phyloP scores from a whole-genome alignment of 768 basidiomycete species.

The Myochromella boudieri region DNA sequence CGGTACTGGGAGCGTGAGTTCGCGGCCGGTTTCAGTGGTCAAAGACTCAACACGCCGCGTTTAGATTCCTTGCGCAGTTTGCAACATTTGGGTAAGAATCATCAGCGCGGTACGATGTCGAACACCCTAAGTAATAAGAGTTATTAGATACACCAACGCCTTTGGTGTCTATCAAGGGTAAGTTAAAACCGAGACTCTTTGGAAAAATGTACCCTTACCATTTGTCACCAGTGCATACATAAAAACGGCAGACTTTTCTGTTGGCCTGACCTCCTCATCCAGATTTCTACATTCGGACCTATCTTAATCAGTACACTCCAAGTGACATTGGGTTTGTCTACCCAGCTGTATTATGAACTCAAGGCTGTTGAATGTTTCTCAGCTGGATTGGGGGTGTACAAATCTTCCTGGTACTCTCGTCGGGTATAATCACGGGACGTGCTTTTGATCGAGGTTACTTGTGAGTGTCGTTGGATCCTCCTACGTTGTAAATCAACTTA shows the following conservation, averaged over 20 bases:
- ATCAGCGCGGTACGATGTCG: neutral
- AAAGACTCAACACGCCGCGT: neutral
- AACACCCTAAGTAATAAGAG: neutral
- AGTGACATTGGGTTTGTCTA: constrained; percentile 21
- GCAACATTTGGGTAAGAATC: constrained; percentile 22
- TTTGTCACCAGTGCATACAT: neutral
- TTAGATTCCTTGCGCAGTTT: constrained; percentile 18
- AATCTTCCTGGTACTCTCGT: constrained; percentile 20
- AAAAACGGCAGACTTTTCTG: neutral
- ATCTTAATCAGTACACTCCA: constrained; percentile 19
- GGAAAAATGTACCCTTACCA: neutral
- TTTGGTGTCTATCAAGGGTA: constrained; percentile 27
- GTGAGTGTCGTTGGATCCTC: constrained; percentile 15
- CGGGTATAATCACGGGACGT: constrained; percentile 22
- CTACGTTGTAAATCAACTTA: neutral
- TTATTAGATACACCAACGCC: constrained; percentile 21
- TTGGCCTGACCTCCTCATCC: neutral
- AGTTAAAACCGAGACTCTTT: neutral
- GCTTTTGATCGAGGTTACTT: constrained; percentile 27
- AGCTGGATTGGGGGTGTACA: constrained; percentile 30
- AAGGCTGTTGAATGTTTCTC: neutral
- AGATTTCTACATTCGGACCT: constrained; percentile 27
- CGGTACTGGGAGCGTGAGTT: constrained; percentile 18
- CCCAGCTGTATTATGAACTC: neutral
- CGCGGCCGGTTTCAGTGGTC: neutral